Evolutionary conservation across 768 basidiomycete species (phyloP).

Genomic region (Rhodocollybia butyracea): DNA sequence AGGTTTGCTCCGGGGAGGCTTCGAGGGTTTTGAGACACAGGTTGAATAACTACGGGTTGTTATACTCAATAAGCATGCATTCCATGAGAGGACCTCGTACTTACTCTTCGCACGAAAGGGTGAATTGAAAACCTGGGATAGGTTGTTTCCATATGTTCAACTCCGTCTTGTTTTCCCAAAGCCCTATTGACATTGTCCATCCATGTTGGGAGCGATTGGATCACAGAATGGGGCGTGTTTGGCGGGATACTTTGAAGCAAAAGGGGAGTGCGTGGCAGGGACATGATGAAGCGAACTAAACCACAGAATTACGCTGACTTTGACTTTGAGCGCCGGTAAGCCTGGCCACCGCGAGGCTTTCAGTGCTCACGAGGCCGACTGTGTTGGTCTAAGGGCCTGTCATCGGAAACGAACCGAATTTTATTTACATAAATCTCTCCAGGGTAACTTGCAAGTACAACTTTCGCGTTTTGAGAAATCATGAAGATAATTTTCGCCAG

Average conservation of each 20-base stretch:
- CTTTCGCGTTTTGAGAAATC: no score
- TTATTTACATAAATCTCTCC: no score
- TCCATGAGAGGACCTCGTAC: slow-evolving; percentile 16
- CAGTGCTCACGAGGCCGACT: no score
- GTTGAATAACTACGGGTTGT: background rate
- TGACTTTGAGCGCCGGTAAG: background rate
- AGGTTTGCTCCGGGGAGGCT: background rate
- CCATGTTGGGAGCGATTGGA: slow-evolving; percentile 92
- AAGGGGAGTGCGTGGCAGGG: slow-evolving; percentile 9
- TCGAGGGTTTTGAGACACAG: background rate
- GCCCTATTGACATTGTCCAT: slow-evolving; percentile 89
- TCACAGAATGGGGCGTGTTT: slow-evolving; percentile 83
- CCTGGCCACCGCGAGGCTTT: background rate
- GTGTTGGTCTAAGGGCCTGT: no score
- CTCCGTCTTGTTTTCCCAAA: slow-evolving; percentile 76
- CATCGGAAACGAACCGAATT: no score
- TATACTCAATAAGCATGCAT: background rate
- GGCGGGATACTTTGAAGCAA: slow-evolving; percentile 60
- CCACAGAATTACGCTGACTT: background rate
- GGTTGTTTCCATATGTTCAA: slow-evolving; percentile 78
- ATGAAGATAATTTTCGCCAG: no score
- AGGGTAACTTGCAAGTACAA: no score
- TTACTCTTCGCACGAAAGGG: slow-evolving; percentile 75
- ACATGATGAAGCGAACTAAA: background rate
- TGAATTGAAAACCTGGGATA: slow-evolving; percentile 97